Percentiles rank a stretch among this genome's conserved stretches.
Evolutionary conservation across 495 filamentous ascomycete genomes (phyloP).

Genomic region (Jackrogersella minutella): DNA sequence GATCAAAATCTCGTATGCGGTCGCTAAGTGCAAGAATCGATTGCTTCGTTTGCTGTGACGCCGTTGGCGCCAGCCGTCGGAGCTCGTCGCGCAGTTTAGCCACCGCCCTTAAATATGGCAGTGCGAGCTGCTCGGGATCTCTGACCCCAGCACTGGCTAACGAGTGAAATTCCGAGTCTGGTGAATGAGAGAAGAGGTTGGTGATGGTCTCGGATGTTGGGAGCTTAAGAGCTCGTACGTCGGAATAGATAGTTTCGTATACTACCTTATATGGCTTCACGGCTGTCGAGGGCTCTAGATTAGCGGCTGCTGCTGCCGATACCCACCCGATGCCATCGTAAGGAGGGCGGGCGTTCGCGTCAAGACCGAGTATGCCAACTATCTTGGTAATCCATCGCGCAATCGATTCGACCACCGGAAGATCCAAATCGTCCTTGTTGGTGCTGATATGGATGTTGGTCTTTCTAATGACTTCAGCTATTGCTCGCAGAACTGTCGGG

Average conservation of each 20-base stretch:
- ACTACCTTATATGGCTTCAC: constrained; percentile 56
- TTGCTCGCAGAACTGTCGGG: constrained; percentile 72
- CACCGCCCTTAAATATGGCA: constrained; percentile 70
- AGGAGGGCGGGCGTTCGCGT: constrained; percentile 66
- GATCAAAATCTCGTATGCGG: constrained; percentile 76
- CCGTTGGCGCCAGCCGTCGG: constrained; percentile 63
- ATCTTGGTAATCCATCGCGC: constrained; percentile 86
- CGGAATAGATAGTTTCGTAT: constrained; percentile 49
- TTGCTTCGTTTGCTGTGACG: constrained; percentile 63
- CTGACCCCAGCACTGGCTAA: constrained; percentile 49
- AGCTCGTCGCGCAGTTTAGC: constrained; percentile 74
- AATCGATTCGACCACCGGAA: constrained; percentile 64
- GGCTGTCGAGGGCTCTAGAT: constrained; percentile 52
- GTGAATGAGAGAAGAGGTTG: constrained; percentile 47
- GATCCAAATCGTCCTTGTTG: constrained; percentile 56
- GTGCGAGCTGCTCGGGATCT: constrained; percentile 60
- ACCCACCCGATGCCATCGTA: constrained; percentile 81
- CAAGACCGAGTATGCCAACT: constrained; percentile 85
- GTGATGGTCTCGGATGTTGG: constrained; percentile 47
- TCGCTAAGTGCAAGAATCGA: constrained; percentile 75
- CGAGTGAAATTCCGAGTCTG: constrained; percentile 52
- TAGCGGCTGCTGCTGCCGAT: constrained; percentile 66
- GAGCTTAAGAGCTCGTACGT: constrained; percentile 45
- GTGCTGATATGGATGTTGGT: constrained; percentile 74
- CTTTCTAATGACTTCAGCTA: constrained; percentile 77